A percentile compares a stretch with the other conserved stretches of the same genome.
phyloP scores from a whole-genome alignment of 129 eudicot genomes.

The Ambrosia artemisiifolia region DNA sequence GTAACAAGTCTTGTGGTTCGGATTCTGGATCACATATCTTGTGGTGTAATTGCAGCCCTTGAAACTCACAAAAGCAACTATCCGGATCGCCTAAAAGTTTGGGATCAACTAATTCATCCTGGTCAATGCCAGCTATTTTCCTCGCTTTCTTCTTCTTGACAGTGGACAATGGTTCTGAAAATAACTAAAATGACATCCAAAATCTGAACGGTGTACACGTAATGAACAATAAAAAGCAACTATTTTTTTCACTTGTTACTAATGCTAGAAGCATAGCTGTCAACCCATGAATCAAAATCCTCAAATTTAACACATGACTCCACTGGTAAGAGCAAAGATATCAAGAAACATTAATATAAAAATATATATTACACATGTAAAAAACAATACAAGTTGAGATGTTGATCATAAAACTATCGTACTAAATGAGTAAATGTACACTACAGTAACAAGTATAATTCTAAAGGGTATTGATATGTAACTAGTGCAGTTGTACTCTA shows the following conservation, averaged over 20 bases:
- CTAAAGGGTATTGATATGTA: background rate
- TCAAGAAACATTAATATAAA: background rate
- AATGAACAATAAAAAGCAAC: background rate
- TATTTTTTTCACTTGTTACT: background rate
- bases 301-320: background rate
- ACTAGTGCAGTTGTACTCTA: background rate
- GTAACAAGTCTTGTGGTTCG: slow-evolving; percentile 32
- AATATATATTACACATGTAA: background rate
- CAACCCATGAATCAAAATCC: background rate
- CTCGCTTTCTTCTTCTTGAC: slow-evolving; percentile 38
- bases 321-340: background rate
- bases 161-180: slow-evolving; percentile 47
- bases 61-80: slow-evolving; percentile 87
- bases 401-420: no score
- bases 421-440: no score
- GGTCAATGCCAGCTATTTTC: slow-evolving; percentile 69
- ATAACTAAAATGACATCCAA: slow-evolving; percentile 30
- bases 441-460: background rate
- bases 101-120: slow-evolving; percentile 79
- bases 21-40: slow-evolving; percentile 60
- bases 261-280: background rate
- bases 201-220: slow-evolving; percentile 13
- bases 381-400: background rate
- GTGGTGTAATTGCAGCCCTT: slow-evolving; percentile 83
- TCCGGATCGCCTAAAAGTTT: slow-evolving; percentile 70